phyloP scores from a whole-genome alignment of 164 flowering plant genomes.

The Pachysandra terminalis region DNA sequence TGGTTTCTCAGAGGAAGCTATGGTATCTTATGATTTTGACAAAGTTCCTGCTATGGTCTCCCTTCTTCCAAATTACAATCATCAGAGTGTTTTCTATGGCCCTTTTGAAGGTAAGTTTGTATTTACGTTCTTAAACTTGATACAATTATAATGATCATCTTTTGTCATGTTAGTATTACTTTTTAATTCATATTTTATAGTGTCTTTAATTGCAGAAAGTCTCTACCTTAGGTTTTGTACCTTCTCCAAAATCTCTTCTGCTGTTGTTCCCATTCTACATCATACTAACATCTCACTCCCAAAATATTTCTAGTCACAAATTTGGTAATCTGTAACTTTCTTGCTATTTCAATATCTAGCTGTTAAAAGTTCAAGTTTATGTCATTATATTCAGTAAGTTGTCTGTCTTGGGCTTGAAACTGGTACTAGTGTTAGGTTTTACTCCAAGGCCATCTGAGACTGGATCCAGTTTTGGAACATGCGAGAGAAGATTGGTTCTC shows the following conservation, averaged over 20 bases:
- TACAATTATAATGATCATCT: not conserved
- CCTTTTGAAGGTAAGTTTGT: constrained; percentile 87
- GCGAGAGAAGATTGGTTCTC: too few relatives aligned
- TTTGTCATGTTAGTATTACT: not conserved
- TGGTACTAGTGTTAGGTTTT: too few relatives aligned
- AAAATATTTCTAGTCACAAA: too few relatives aligned
- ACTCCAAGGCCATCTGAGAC: too few relatives aligned
- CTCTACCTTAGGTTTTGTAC: not conserved
- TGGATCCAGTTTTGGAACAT: too few relatives aligned
- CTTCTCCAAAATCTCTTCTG: not conserved
- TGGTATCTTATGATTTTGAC: constrained; percentile 81
- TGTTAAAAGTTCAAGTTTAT: too few relatives aligned
- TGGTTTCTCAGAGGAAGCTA: constrained; percentile 74
- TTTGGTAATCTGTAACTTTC: too few relatives aligned
- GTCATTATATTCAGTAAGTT: too few relatives aligned
- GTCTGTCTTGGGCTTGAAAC: too few relatives aligned
- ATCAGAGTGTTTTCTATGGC: constrained; percentile 77
- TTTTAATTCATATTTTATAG: not conserved
- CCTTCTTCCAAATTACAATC: constrained; percentile 65
- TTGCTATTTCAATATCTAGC: too few relatives aligned
- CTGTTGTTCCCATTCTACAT: not conserved
- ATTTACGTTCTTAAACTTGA: not conserved
- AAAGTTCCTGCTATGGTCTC: constrained; percentile 87
- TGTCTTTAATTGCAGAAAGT: not conserved
- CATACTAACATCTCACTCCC: too few relatives aligned